phyloP scores from a whole-genome alignment of 352 stramenopile genomes.

The Bremia lactucae region DNA sequence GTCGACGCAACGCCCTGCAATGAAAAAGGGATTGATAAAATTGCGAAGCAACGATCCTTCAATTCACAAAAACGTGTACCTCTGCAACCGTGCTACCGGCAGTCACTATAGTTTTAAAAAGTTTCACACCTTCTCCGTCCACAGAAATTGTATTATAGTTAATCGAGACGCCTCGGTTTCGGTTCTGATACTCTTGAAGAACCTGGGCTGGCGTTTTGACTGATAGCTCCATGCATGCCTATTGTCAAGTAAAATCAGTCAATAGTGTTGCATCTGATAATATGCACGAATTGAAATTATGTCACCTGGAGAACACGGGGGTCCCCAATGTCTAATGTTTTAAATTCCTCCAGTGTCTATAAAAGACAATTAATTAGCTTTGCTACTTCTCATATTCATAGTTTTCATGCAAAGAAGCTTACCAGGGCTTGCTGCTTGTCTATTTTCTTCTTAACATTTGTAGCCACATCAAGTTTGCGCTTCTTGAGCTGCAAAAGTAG shows the following conservation, averaged over 20 bases:
- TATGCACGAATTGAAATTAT: not conserved
- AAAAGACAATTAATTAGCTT: not conserved
- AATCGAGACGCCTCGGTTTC: constrained; percentile 64
- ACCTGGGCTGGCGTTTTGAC: constrained; percentile 79
- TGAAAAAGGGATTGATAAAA: constrained; percentile 5
- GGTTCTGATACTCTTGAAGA: constrained; percentile 79
- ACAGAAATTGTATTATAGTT: constrained; percentile 69
- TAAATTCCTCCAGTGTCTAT: constrained; percentile 68
- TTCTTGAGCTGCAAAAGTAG: constrained; percentile 25
- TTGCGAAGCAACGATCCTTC: constrained; percentile 1
- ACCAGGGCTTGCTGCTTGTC: constrained; percentile 31
- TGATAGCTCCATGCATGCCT: constrained; percentile 67
- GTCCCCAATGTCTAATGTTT: constrained; percentile 46
- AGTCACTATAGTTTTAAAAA: constrained; percentile 79
- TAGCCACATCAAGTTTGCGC: constrained; percentile 25
- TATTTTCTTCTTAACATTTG: constrained; percentile 9
- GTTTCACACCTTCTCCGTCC: constrained; percentile 38
- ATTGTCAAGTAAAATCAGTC: not conserved
- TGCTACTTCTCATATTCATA: too few species aligned
- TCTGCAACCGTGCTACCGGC: constrained; percentile 54
- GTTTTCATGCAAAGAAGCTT: not conserved
- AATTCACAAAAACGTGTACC: constrained; percentile 23
- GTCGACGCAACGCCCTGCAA: constrained; percentile 54
- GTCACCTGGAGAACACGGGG: constrained; percentile 48
- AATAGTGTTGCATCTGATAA: constrained; percentile 2